phyloP scores from a whole-genome alignment of 495 filamentous ascomycete genomes.

The Trypethelium eluteriae region DNA sequence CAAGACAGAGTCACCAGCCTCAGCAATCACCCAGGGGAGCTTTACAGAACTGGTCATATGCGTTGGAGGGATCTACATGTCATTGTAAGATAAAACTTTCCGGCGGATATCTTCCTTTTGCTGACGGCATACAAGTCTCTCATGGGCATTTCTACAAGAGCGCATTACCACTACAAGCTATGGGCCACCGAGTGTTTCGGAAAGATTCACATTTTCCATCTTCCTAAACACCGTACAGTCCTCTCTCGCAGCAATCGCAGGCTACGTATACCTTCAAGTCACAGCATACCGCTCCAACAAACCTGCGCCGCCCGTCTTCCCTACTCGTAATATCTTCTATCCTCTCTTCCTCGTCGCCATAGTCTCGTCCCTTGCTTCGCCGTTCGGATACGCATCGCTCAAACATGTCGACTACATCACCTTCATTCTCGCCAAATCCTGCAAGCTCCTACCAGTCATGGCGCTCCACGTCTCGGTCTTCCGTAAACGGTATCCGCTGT shows the following conservation, averaged over 20 bases:
- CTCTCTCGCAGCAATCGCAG: constrained; percentile 71
- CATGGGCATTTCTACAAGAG: constrained; percentile 95
- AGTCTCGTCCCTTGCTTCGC: constrained; percentile 78
- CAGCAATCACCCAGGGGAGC: neutral
- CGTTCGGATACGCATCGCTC: constrained; percentile 90
- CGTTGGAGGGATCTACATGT: constrained; percentile 87
- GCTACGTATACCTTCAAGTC: constrained; percentile 69
- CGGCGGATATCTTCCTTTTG: neutral
- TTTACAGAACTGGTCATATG: constrained; percentile 62
- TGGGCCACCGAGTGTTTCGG: constrained; percentile 47
- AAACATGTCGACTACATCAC: constrained; percentile 98
- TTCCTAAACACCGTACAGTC: constrained; percentile 97
- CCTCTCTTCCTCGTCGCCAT: constrained; percentile 82
- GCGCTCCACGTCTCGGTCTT: constrained; percentile 89
- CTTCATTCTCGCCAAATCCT: constrained; percentile 94
- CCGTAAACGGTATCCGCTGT: constrained; percentile 80
- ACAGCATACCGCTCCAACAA: constrained; percentile 39
- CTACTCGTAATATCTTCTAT: constrained; percentile 58
- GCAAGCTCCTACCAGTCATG: constrained; percentile 98
- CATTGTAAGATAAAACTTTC: constrained; percentile 60
- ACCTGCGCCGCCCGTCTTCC: constrained; percentile 61
- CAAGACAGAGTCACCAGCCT: constrained; percentile 2
- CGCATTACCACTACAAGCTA: constrained; percentile 94
- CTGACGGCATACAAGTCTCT: constrained; percentile 53
- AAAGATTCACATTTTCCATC: constrained; percentile 82